Conservation (phyloP, 495 filamentous ascomycete species). For the Astrothelium macrocarpum region DNA sequence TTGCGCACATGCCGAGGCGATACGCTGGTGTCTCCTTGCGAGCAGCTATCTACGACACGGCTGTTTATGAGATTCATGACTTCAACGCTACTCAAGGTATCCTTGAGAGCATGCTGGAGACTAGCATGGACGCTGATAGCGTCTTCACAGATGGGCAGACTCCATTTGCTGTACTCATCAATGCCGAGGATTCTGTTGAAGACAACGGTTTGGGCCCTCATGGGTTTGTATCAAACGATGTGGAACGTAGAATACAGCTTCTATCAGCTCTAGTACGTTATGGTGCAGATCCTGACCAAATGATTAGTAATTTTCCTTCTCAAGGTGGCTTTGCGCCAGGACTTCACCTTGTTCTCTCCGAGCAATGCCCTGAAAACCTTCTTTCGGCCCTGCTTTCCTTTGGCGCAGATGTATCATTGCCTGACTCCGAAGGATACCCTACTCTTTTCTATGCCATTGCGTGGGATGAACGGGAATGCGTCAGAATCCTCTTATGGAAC, state of each 20-base stretch:
- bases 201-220: neutral
- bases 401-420: neutral
- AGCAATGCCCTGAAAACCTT: neutral
- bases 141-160: neutral
- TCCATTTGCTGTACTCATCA: constrained; percentile 1
- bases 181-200: neutral
- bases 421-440: neutral
- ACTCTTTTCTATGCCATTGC: constrained; percentile 2
- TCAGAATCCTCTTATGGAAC: constrained; percentile 2
- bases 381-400: neutral
- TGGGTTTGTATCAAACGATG: neutral
- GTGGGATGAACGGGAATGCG: neutral
- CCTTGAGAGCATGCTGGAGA: neutral
- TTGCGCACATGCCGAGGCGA: constrained; percentile 2
- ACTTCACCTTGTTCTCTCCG: neutral
- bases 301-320: neutral
- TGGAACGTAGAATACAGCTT: neutral
- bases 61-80: neutral
- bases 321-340: constrained; percentile 3
- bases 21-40: neutral
- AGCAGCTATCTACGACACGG: neutral
- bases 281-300: neutral
- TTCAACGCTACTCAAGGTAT: neutral
- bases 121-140: neutral
- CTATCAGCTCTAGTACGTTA: neutral